Base-by-base conservation (phyloP, 2,329 filamentous ascomycete species). In the Penicillium sp. region DNA sequence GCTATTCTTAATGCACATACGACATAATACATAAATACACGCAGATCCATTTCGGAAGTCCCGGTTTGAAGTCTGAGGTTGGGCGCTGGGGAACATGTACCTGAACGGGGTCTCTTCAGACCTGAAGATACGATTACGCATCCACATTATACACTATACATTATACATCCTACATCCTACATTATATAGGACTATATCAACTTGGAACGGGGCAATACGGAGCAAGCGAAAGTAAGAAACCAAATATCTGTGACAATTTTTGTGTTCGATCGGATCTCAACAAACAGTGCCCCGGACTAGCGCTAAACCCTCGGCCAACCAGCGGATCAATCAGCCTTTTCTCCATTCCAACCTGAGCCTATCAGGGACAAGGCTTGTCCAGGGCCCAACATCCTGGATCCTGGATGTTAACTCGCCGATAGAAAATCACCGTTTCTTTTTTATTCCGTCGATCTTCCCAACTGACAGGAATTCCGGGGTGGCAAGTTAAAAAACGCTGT, bases 371-470 rank as follows among this genome's bases (percentile, higher is more conserved):
- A 40, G 53, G 53, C 46, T 56, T 58, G 46, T 55, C 55, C 61
- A 54, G 51, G 62, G 58, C 61, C 61, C 62, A 64, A 55, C 46
- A 64, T 40, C 58, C 59, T 55, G 62, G 62, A 54, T 57, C 59
- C 61, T 59, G 62, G 62, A 47, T 39, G 43, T 52, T 62, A 51
- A 59, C 59, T 61, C 55, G 61, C 61, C 41, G 53, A 60, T 56
- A 58, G 48, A 42, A 49, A 49, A 50, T 54, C 45, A 45, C 21
- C 41, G 27, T 21, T 18, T 24, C 38, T 16, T 39, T 52, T 45
- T 29, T 41, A 34, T 31, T 18, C 44, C 22, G 56, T 49, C 38
- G 48, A 56, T 56, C 46, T 50, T 50, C 41, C 34, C 47, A 48
- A 50, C 31, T 58, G 49, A 55, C 53, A 53, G 45, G 43, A 56